phyloP scores from a whole-genome alignment of 345 rosid genomes.

The Salix brachista region DNA sequence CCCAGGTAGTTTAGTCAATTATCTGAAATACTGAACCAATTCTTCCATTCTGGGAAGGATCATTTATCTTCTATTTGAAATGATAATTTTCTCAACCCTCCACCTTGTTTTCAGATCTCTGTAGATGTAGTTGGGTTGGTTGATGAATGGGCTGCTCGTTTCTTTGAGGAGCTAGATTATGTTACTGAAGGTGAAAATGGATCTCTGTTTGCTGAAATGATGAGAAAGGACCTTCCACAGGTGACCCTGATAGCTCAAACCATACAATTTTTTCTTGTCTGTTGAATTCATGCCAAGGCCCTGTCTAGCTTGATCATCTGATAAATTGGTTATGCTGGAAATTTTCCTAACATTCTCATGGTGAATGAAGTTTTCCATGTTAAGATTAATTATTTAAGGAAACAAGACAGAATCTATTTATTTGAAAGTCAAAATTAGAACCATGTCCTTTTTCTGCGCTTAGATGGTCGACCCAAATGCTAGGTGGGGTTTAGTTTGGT shows the following conservation, averaged over 20 bases:
- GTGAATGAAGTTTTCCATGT: background rate
- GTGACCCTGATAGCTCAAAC: slow-evolving; percentile 36
- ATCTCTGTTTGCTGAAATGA: slow-evolving; percentile 82
- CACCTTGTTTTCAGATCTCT: slow-evolving; percentile 44
- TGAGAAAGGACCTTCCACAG: slow-evolving; percentile 98
- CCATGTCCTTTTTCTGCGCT: background rate
- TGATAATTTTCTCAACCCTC: slow-evolving; percentile 3
- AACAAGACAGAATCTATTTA: background rate
- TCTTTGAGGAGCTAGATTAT: slow-evolving; percentile 96
- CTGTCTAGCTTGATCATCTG: background rate
- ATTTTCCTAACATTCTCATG: background rate
- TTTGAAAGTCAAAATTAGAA: background rate
- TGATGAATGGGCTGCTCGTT: slow-evolving; percentile 99
- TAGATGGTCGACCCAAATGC: background rate
- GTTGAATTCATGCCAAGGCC: background rate
- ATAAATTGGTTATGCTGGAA: background rate
- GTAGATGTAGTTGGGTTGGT: slow-evolving; percentile 94
- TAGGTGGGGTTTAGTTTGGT: background rate
- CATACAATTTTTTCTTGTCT: background rate
- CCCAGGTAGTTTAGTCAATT: slow-evolving; percentile 52
- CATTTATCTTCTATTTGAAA: background rate
- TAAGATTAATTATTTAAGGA: background rate
- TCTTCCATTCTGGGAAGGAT: background rate
- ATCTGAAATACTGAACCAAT: background rate
- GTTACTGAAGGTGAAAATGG: slow-evolving; percentile 95